Conservation (phyloP, 805 yeast genomes). For the Candida insectalens region DNA sequence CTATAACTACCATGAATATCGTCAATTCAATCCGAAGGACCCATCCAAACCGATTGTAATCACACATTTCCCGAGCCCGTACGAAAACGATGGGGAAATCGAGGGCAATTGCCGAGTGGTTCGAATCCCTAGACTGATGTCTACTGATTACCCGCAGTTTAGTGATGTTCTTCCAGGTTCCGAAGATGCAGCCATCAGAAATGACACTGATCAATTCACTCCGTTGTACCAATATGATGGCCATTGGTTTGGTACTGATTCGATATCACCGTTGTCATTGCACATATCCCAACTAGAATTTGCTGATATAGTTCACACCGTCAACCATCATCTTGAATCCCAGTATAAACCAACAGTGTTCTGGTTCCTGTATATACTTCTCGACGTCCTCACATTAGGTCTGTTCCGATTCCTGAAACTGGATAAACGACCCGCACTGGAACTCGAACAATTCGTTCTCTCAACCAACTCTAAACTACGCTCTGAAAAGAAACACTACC, state of each 20-base stretch:
- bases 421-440: constrained; percentile 23
- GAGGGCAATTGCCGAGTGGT: constrained; percentile 51
- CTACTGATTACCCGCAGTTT: constrained; percentile 41
- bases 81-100: constrained; percentile 2
- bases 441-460: constrained; percentile 34
- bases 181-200: constrained; percentile 58
- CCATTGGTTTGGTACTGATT: constrained; percentile 40
- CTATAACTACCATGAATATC: constrained; percentile 63
- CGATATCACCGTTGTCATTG: constrained; percentile 39
- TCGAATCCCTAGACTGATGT: constrained; percentile 48
- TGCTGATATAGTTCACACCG: constrained; percentile 26
- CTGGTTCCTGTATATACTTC: constrained; percentile 30
- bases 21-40: constrained; percentile 18
- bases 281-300: constrained; percentile 31
- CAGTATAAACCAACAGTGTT: constrained; percentile 31
- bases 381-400: constrained; percentile 33
- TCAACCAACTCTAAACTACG: constrained; percentile 20
- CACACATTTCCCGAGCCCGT: constrained; percentile 57
- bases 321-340: constrained; percentile 32
- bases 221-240: constrained; percentile 31
- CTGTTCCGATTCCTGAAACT: constrained; percentile 24
- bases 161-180: constrained; percentile 45
- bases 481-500: constrained; percentile 19
- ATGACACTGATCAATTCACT: constrained; percentile 20
- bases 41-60: constrained; percentile 32